A percentile compares a stretch with the other conserved stretches of the same genome.
Evolutionary conservation across 2,329 filamentous ascomycete genomes (phyloP).

Genomic region (Penicillium brevicompactum): DNA sequence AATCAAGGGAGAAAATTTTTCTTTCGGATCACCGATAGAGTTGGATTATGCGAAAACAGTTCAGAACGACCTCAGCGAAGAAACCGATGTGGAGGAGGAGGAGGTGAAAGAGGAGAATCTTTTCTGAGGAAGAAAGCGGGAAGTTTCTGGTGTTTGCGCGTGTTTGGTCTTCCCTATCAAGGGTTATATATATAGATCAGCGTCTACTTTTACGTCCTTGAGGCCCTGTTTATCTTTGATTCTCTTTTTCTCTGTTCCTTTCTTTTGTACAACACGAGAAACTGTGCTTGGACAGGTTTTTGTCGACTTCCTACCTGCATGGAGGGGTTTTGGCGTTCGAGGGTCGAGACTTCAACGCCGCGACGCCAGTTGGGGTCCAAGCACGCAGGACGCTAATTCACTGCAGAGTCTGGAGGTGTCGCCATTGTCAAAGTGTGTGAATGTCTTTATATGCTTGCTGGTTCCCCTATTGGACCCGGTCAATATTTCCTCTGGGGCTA

Average conservation of each 20-base stretch:
- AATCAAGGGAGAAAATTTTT: slow-evolving; percentile 27
- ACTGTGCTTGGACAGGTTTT: slow-evolving; percentile 1
- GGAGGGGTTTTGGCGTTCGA: slow-evolving; percentile 8
- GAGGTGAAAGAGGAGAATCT: slow-evolving; percentile 20
- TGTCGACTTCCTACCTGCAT: slow-evolving; percentile 6
- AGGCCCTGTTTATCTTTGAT: not conserved
- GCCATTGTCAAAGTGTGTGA: not conserved
- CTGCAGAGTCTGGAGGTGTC: not conserved
- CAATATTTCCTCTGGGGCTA: not conserved
- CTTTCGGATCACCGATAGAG: slow-evolving; percentile 6
- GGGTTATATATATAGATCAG: slow-evolving; percentile 24
- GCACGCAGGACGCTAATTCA: slow-evolving; percentile 7
- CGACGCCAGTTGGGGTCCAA: slow-evolving; percentile 12
- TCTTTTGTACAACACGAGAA: not conserved
- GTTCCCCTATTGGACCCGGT: not conserved
- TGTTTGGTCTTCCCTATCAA: slow-evolving; percentile 24
- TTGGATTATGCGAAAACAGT: not conserved
- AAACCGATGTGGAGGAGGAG: slow-evolving; percentile 15
- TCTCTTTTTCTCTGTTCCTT: not conserved
- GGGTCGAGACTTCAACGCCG: slow-evolving; percentile 9
- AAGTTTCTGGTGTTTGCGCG: slow-evolving; percentile 28
- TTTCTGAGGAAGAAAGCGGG: slow-evolving; percentile 26
- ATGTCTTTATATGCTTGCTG: not conserved
- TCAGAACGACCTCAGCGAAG: slow-evolving; percentile 12
- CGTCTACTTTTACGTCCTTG: not conserved